Conservation (phyloP, 306 rosid genomes). For the Sicyos baderoa region DNA sequence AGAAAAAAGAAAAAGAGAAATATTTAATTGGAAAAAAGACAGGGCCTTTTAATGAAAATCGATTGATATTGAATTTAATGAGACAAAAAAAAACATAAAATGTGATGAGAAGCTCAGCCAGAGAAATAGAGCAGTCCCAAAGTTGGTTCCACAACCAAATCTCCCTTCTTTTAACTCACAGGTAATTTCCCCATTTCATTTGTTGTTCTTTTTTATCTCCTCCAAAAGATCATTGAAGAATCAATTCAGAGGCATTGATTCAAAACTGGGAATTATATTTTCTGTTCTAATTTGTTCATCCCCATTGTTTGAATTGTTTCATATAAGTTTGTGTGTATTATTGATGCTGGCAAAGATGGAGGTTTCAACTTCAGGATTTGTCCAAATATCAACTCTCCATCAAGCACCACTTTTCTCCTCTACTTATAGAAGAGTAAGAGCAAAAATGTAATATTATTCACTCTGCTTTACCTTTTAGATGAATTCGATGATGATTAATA, state of each 20-base stretch:
- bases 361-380: conserved; percentile 26
- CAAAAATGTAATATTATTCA: not conserved
- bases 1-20: not conserved
- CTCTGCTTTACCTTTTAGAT: not conserved
- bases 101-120: conserved; percentile 24
- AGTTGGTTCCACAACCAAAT: not conserved
- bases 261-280: not conserved
- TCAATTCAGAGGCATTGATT: conserved; percentile 5
- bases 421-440: conserved; percentile 26
- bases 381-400: conserved; percentile 23
- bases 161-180: conserved; percentile 11
- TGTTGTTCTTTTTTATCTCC: not conserved
- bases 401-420: conserved; percentile 23
- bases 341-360: conserved; percentile 29
- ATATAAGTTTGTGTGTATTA: not conserved
- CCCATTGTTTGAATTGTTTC: conserved; percentile 6
- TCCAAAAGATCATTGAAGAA: conserved; percentile 13
- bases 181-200: conserved; percentile 2
- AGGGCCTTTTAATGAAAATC: not conserved
- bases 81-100: no score
- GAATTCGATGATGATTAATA: not conserved
- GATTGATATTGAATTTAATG: no score
- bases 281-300: not conserved
- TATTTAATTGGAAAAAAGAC: not conserved
- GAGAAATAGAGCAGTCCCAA: conserved; percentile 13